A percentile compares a stretch with the other conserved stretches of the same genome.
Conservation (phyloP, 2,329 filamentous ascomycete species). For the Neofusicoccum kwambonambiense region DNA sequence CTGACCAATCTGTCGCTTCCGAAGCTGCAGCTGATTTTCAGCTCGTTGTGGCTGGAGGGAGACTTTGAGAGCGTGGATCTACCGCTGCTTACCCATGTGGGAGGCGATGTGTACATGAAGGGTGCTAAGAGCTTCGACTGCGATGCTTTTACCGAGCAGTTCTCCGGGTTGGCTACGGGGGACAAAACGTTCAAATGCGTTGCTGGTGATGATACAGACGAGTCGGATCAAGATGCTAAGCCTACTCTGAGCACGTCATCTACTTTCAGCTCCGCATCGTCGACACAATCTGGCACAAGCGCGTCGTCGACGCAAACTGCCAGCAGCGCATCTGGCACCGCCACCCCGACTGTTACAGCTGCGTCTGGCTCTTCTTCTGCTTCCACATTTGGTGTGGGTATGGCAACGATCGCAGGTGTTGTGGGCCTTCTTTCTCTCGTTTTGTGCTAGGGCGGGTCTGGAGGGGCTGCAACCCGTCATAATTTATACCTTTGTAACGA, state of each 20-base stretch:
- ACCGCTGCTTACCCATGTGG: background rate
- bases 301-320: background rate
- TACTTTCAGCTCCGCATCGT: background rate
- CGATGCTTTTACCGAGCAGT: background rate
- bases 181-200: background rate
- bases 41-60: background rate
- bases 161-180: background rate
- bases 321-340: background rate
- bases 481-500: too few relatives aligned
- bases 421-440: background rate
- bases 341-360: background rate
- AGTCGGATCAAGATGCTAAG: background rate
- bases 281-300: background rate
- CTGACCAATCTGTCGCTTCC: background rate
- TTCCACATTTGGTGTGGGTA: background rate
- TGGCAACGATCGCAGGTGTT: background rate
- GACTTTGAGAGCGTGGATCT: slow-evolving; percentile 2
- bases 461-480: too few relatives aligned
- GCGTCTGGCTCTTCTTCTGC: background rate
- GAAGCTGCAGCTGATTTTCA: background rate
- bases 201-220: background rate
- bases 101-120: slow-evolving; percentile 7
- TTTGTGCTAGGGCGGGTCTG: background rate
- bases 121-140: background rate
- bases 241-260: background rate